Evolutionary conservation across 225 moss, liverwort and hornwort genomes (phyloP), one percentile per base, ranked within the genome.

Genomic region (Physcomitrellopsis africana): DNA sequence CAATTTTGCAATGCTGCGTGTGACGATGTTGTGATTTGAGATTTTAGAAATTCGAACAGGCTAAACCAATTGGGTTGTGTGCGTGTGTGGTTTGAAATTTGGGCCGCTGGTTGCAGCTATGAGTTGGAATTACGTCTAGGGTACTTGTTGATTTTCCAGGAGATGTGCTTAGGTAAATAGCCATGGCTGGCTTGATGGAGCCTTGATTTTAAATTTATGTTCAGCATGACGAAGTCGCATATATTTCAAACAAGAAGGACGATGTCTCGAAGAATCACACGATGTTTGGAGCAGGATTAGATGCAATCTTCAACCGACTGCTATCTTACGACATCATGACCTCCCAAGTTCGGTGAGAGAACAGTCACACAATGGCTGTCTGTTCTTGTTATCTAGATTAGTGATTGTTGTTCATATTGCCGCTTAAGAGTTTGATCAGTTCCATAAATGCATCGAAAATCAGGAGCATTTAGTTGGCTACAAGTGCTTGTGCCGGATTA

Each of bases 401-500:
- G 63, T 59, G 27, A 65, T 26, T 56, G 13, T 72, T 19, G 42
- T 27, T 49, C 59, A 37, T 26, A 10, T 26, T 73, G 52, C 18
- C 54, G 64, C 63, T 57, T 63, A 4, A 20, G 29, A 29, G 58
- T 7, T 51, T 18, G 26, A 37, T 60, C 9, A 18, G 37, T 11
- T 60, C 61, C 54, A 46, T 41, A n/a, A 8, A 37, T 26, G 51
- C 11, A 20, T 27, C 14, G 26, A 22, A 9, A 49, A 43, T 51
- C 16, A 42, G 18, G 5, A 63, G 64, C 51, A 41, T 53, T 59
- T 67, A 42, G 51, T 49, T 3, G 44, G 12, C 46, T 73, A 16
- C 46, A 22, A 46, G 12, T 45, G 68, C 18, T 69, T 51, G 1
- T n/a, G 12, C 58, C 13, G 26, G 1, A 9, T 41, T 62, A 56